phyloP scores from a whole-genome alignment of 176 grass and related monocot genomes.

The Aegilops speltoides region DNA sequence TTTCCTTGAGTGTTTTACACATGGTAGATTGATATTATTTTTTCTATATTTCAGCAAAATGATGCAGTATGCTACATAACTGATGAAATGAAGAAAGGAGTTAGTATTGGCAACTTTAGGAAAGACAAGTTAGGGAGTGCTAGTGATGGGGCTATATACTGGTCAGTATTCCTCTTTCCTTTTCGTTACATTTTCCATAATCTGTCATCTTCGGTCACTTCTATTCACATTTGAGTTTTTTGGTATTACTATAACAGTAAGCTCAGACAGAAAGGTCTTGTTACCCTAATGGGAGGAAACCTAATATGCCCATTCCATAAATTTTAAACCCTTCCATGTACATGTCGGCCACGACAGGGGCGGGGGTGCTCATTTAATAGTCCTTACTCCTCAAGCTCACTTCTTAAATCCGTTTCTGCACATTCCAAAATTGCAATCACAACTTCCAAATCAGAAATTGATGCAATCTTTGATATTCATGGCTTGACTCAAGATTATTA shows the following conservation, averaged over 20 bases:
- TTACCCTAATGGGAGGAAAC: neutral
- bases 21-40: slow-evolving; percentile 13
- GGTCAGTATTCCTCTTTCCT: slow-evolving; percentile 47
- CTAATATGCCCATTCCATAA: neutral
- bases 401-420: neutral
- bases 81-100: slow-evolving; percentile 78
- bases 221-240: slow-evolving; percentile 11
- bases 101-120: slow-evolving; percentile 57
- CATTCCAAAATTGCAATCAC: neutral
- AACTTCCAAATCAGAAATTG: neutral
- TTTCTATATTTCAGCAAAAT: slow-evolving; percentile 61
- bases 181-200: slow-evolving; percentile 10
- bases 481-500: neutral
- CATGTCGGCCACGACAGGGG: neutral
- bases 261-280: neutral
- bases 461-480: neutral
- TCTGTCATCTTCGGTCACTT: slow-evolving; percentile 26
- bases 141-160: slow-evolving; percentile 60
- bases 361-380: too few relatives aligned
- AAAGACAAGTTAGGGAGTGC: slow-evolving; percentile 65
- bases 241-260: slow-evolving; percentile 12
- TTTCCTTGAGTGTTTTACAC: neutral
- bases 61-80: slow-evolving; percentile 68
- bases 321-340: neutral
- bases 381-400: neutral